Evolutionary conservation across 192 early-diverging fungal species (phyloP).

Genomic region (Gigaspora rosea): DNA sequence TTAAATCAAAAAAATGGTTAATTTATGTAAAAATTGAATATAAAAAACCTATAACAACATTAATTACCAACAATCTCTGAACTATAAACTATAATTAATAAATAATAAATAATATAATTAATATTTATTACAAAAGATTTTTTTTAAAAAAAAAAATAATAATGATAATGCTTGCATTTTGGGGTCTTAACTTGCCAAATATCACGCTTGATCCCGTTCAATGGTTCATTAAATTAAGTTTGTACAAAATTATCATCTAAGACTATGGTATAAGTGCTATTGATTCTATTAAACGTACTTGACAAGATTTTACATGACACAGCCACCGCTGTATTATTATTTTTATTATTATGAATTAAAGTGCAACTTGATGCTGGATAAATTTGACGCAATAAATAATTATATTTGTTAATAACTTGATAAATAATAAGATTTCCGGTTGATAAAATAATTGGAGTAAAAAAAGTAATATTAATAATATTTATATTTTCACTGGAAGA

Average conservation of each 20-base stretch:
- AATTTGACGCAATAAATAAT: background rate
- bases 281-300: conserved; percentile 21
- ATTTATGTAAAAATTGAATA: too few relatives aligned
- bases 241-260: background rate
- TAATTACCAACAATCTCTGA: too few relatives aligned
- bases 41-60: too few relatives aligned
- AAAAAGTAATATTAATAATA: background rate
- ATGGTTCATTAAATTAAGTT: background rate
- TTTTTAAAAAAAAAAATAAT: background rate
- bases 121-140: background rate
- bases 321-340: background rate
- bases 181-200: background rate
- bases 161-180: background rate
- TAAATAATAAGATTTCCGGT: background rate
- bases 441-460: background rate
- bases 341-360: background rate
- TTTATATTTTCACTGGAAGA: too few relatives aligned
- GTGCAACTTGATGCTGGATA: background rate
- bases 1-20: too few relatives aligned
- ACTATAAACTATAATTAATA: too few relatives aligned
- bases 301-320: background rate
- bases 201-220: background rate
- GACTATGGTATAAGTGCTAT: background rate
- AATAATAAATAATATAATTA: too few relatives aligned
- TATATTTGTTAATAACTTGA: background rate